Percentiles rank a stretch among this genome's conserved stretches.
phyloP scores from a whole-genome alignment of 2,329 filamentous ascomycete species.

The Pseudocercospora fijiensis region DNA sequence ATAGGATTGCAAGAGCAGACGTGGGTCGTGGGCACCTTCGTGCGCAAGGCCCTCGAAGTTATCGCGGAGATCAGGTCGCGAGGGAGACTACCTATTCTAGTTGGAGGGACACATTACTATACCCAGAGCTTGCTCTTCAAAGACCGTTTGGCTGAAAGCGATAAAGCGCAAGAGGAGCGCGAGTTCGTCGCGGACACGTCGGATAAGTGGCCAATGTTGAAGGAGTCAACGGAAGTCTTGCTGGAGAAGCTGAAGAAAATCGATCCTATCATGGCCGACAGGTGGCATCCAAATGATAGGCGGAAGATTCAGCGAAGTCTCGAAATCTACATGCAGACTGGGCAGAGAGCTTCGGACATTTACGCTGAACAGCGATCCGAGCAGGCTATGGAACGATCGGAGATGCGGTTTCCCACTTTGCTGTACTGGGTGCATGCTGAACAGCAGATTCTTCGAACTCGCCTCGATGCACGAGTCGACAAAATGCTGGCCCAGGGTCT shows the following conservation, averaged over 20 bases:
- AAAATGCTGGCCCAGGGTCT: conserved; percentile 73
- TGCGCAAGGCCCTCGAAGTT: conserved; percentile 63
- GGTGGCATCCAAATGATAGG: conserved; percentile 91
- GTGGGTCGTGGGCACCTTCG: conserved; percentile 81
- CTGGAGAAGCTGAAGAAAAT: conserved; percentile 71
- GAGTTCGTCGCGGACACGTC: conserved; percentile 34
- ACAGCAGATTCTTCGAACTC: conserved; percentile 62
- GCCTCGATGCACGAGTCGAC: conserved; percentile 75
- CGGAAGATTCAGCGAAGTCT: conserved; percentile 87
- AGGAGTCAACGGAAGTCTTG: conserved; percentile 69
- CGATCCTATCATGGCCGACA: conserved; percentile 82
- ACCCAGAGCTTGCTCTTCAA: conserved; percentile 84
- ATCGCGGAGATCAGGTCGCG: conserved; percentile 76
- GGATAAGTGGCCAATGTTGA: conserved; percentile 65
- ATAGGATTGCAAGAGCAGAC: conserved; percentile 73
- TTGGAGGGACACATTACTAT: conserved; percentile 96
- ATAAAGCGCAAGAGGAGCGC: conserved; percentile 36
- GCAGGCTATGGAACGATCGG: not conserved
- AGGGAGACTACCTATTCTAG: conserved; percentile 81
- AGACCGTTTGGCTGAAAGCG: conserved; percentile 60
- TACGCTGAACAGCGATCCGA: conserved; percentile 69
- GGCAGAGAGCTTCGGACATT: conserved; percentile 76
- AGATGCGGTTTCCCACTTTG: conserved; percentile 59
- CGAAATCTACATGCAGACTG: conserved; percentile 84
- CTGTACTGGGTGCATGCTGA: conserved; percentile 87